These are phyloP conservation scores for Grosmannia penicillata DNA, from an alignment of 2,329 filamentous ascomycete species.

Conservation along the genomic window DNA sequence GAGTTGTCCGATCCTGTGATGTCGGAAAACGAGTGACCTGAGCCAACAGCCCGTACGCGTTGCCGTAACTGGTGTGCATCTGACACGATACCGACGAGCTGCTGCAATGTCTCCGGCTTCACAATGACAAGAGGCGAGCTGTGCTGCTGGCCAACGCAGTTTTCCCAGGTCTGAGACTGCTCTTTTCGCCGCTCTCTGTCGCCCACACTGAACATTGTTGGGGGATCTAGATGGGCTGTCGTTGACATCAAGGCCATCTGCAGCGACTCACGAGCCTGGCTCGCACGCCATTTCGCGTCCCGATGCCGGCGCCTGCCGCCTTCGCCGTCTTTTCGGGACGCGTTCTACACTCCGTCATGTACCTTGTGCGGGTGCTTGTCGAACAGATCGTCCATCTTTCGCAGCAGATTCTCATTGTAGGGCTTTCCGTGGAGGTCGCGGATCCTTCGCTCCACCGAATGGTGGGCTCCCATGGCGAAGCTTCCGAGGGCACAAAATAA, in stretches of 20 bases:
- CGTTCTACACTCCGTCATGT: conserved; percentile 8
- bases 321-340: conserved; percentile 3
- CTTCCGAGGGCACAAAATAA: background rate
- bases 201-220: no score
- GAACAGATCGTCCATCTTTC: conserved; percentile 7
- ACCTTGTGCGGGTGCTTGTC: conserved; percentile 5
- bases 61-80: conserved; percentile 9
- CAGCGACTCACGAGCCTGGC: conserved; percentile 5
- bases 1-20: conserved; percentile 11
- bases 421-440: conserved; percentile 5
- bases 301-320: conserved; percentile 4
- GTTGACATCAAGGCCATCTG: conserved; percentile 6
- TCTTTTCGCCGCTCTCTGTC: no score
- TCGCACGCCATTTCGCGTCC: conserved; percentile 6
- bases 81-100: conserved; percentile 11
- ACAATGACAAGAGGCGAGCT: conserved; percentile 10
- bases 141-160: conserved; percentile 12
- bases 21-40: conserved; percentile 15
- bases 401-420: conserved; percentile 3
- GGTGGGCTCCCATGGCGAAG: conserved; percentile 4
- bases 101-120: conserved; percentile 10
- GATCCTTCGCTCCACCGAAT: conserved; percentile 8
- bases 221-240: conserved; percentile 1
- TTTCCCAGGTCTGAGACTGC: no score
- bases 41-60: conserved; percentile 13